Conservation (phyloP, 2,329 filamentous ascomycete genomes). For the Fusarium sp. region DNA sequence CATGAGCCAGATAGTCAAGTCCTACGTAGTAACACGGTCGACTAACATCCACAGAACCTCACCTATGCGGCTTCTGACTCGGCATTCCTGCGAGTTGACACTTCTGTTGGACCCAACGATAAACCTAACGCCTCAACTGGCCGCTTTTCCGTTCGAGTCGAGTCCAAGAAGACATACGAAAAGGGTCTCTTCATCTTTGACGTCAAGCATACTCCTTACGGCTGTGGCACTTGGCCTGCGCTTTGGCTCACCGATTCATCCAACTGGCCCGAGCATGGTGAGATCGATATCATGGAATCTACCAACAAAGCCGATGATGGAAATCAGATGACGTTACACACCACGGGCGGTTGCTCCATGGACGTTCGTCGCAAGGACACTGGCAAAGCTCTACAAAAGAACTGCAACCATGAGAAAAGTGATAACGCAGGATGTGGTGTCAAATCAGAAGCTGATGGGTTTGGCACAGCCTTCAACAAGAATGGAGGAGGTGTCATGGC, state of each 20-base stretch:
- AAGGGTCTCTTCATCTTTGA: slow-evolving; percentile 78
- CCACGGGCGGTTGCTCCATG: slow-evolving; percentile 65
- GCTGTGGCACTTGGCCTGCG: slow-evolving; percentile 75
- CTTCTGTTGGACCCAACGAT: slow-evolving; percentile 63
- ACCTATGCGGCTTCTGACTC: slow-evolving; percentile 68
- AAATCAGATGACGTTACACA: slow-evolving; percentile 73
- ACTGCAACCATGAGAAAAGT: slow-evolving; percentile 66
- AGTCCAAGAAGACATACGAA: slow-evolving; percentile 71
- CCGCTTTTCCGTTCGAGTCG: slow-evolving; percentile 73
- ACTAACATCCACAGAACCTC: slow-evolving; percentile 64
- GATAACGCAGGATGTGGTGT: slow-evolving; percentile 72
- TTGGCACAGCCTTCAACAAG: slow-evolving; percentile 66
- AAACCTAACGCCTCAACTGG: slow-evolving; percentile 67
- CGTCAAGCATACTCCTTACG: slow-evolving; percentile 72
- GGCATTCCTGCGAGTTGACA: slow-evolving; percentile 73
- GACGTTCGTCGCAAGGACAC: slow-evolving; percentile 67
- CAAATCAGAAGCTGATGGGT: slow-evolving; percentile 57
- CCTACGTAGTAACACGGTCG: background rate
- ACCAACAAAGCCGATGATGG: slow-evolving; percentile 67
- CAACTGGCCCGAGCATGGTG: slow-evolving; percentile 74
- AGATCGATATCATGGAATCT: slow-evolving; percentile 74
- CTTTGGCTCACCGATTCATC: slow-evolving; percentile 73
- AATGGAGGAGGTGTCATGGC: slow-evolving; percentile 71
- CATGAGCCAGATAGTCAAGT: background rate
- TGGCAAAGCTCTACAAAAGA: slow-evolving; percentile 57